Evolutionary conservation across 805 yeast genomes (phyloP).

Genomic region (Metschnikowia matae): DNA sequence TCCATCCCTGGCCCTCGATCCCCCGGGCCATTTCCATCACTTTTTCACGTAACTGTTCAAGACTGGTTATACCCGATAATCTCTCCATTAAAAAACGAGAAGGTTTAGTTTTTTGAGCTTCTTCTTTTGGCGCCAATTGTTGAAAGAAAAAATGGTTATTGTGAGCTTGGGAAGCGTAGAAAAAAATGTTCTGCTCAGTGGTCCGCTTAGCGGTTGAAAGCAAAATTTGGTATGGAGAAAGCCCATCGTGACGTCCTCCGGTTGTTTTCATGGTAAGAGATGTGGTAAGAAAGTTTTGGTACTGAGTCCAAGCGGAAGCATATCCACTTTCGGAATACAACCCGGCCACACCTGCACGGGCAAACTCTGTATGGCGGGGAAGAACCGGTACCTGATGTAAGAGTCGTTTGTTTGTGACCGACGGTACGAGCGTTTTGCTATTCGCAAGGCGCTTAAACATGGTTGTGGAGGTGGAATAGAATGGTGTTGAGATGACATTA

Average conservation of each 20-base stretch:
- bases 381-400: slow-evolving; percentile 66
- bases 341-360: slow-evolving; percentile 54
- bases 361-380: slow-evolving; percentile 35
- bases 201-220: slow-evolving; percentile 63
- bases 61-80: slow-evolving; percentile 31
- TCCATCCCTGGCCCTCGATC: slow-evolving; percentile 69
- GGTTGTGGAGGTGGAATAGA: not conserved
- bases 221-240: slow-evolving; percentile 67
- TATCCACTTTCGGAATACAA: slow-evolving; percentile 64
- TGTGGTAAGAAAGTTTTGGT: slow-evolving; percentile 63
- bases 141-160: slow-evolving; percentile 88
- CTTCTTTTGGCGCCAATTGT: slow-evolving; percentile 42
- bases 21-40: slow-evolving; percentile 49
- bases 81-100: slow-evolving; percentile 36
- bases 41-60: slow-evolving; percentile 50
- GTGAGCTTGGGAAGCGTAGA: slow-evolving; percentile 85
- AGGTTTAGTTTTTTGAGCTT: slow-evolving; percentile 34
- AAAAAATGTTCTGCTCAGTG: slow-evolving; percentile 67
- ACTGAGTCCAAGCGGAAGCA: slow-evolving; percentile 72
- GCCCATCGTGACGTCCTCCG: slow-evolving; percentile 77
- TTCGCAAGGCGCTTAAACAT: not conserved
- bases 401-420: not conserved
- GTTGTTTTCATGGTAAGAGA: slow-evolving; percentile 60
- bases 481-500: slow-evolving; percentile 1
- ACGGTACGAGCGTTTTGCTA: too few species aligned